Evolutionary conservation across 2,329 filamentous ascomycete genomes (phyloP), one percentile per base, ranked within the genome.

Genomic region (Gnomoniopsis smithogilvyi): DNA sequence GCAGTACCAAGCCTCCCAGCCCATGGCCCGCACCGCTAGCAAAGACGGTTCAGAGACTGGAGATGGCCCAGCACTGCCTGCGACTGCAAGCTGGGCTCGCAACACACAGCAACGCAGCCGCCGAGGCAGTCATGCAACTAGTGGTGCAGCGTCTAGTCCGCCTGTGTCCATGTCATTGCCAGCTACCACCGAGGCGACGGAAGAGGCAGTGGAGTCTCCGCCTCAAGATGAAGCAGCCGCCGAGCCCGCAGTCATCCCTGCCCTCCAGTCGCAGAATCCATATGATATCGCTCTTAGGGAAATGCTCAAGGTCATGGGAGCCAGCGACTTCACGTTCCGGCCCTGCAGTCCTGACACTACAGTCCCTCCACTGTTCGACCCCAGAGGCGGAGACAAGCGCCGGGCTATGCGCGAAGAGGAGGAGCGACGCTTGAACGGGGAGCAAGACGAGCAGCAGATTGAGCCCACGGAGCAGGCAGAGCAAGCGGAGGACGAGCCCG

Each of bases 21-120:
- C 82, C n/a, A 92, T 95, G 88, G 81, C 80, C 34, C 83, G 90
- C 43, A 88, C 91, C 62, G 80, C 83, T n/a, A 93, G 89, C 73
- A 92, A 90, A 69, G 91, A 96, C 61, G 87, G 84, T 11, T 86
- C 88, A 0, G 85, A 88, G 57, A 83, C 80, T 67, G 86, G 83
- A n/a, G 94, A 97, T 68, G 88, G 88, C 3, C 92, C 95, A 43
- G 95, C 92, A n/a, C 78, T 99, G 46, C 96, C 95, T 2, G 92
- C 93, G 1, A 92, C 93, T 3, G 95, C 94, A 4, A 97, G 89
- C 69, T 99, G 95, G 95, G 95, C 94, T 77, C 78, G 86, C 70
- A 84, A 88, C 68, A 79, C 87, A 58, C 85, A 78, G 73, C 84
- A 81, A 64, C 82, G 80, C 60, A 91, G 84, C 73, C 86, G 86